These are phyloP conservation scores for Phytopythium mirpurense DNA, from an alignment of 352 stramenopile genomes.

Conservation along the genomic window DNA sequence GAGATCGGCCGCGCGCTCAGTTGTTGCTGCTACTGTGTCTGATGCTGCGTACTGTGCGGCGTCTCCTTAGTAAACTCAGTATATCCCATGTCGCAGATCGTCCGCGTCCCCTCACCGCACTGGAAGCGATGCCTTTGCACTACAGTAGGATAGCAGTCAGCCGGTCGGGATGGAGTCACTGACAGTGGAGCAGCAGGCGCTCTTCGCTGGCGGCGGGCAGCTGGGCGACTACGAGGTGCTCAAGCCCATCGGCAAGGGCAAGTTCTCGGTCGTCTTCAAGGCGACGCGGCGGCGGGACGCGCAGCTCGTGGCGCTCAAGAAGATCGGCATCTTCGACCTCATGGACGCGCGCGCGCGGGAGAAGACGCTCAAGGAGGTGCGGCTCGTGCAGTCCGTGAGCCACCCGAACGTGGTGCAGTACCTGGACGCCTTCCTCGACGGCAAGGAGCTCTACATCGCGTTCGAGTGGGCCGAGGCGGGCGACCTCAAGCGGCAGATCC, in stretches of 20 bases:
- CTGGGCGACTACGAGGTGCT: conserved; percentile 78
- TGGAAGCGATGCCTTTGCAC: background rate
- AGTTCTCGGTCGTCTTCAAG: conserved; percentile 92
- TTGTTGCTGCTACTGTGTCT: too few relatives aligned
- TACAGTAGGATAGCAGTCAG: background rate
- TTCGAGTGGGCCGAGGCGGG: conserved; percentile 93
- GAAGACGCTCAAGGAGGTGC: conserved; percentile 90
- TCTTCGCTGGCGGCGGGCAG: conserved; percentile 52
- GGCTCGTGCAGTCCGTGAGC: conserved; percentile 83
- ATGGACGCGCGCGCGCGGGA: conserved; percentile 88
- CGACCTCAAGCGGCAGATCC: conserved; percentile 91
- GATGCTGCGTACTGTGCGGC: too few relatives aligned
- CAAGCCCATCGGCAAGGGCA: conserved; percentile 90
- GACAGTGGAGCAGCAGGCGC: conserved; percentile 58
- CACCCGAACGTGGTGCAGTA: conserved; percentile 93
- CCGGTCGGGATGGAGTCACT: conserved; percentile 55
- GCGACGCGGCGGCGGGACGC: conserved; percentile 63
- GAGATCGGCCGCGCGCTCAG: too few relatives aligned
- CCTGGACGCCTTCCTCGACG: conserved; percentile 87
- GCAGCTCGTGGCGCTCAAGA: conserved; percentile 89
- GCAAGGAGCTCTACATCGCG: conserved; percentile 91
- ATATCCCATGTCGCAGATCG: background rate
- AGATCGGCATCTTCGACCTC: conserved; percentile 89
- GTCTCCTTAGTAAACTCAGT: background rate
- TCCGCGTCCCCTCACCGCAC: background rate